Conservation (phyloP, 2,329 filamentous ascomycete species). For the Colletotrichum orbiculare region DNA sequence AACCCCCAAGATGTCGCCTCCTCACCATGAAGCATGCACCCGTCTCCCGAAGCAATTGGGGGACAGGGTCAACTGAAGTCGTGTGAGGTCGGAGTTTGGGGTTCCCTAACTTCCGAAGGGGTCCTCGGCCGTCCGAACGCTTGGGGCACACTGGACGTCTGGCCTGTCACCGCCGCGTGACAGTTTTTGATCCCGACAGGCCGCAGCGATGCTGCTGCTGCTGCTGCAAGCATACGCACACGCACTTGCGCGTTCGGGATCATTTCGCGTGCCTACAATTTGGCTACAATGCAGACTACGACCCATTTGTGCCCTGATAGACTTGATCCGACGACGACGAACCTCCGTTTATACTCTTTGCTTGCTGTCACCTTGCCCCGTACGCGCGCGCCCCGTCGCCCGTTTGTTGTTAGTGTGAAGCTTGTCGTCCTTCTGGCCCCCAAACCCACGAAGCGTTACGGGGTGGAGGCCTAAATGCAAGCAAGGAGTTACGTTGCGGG, state of each 20-base stretch:
- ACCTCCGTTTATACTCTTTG: too few species aligned
- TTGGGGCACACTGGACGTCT: conserved; percentile 10
- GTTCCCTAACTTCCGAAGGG: conserved; percentile 16
- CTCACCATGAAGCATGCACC: too few species aligned
- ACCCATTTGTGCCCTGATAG: too few species aligned
- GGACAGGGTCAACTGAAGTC: not conserved
- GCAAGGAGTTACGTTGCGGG: not conserved
- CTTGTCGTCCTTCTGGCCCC: too few species aligned
- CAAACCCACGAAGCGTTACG: too few species aligned
- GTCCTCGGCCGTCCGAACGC: conserved; percentile 32
- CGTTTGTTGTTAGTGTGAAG: too few species aligned
- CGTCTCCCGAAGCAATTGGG: not conserved
- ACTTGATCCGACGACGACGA: too few species aligned
- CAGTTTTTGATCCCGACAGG: conserved; percentile 1
- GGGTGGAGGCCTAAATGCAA: too few species aligned
- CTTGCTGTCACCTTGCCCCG: too few species aligned
- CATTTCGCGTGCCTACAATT: conserved; percentile 1
- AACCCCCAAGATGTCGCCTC: too few species aligned
- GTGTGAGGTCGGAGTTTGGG: conserved; percentile 13
- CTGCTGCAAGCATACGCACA: not conserved
- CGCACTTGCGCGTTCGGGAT: not conserved
- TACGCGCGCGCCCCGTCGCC: too few species aligned
- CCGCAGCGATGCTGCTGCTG: not conserved
- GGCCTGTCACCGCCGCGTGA: conserved; percentile 11
- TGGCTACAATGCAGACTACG: not conserved